Evolutionary conservation across 331 rosid genomes (phyloP), one percentile per base, ranked within the genome.

Genomic region (Prunus yedoensis): DNA sequence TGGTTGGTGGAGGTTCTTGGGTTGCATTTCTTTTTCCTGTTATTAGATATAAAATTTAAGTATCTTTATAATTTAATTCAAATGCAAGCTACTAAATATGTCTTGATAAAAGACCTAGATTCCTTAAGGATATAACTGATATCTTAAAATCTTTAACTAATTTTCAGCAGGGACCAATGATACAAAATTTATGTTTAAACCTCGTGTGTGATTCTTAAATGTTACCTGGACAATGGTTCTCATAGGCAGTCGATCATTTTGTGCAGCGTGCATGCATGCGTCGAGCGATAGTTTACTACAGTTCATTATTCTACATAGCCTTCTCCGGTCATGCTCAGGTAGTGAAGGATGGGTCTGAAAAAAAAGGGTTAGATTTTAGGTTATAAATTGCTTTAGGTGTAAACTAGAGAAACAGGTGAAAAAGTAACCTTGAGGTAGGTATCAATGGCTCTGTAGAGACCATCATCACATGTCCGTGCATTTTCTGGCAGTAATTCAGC

Each of bases 201-300:
- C 68, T 32, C 38, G 1, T 32, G 1, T 32, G 38, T 32, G 38
- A 32, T 32, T 32, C 38, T 32, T 5, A 32, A 76, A 68, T 70
- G 63, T 77, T 85, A 94, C 99, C 97, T 90, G 97, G 78, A 92
- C 86, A 78, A 88, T 68, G 9, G 89, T 91, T 90, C 93, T 75
- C 76, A 92, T 85, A 71, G 99, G 97, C 88, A 94, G 84, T 69
- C 99, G 84, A 53, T 94, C 99, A 66, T 94, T 94, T 79, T 89
- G 99, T 70, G 99, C 97, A 15, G 97, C 97, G 69, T 92, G 99
- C 75, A 77, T 77, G 76, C 99, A 86, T 62, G 96, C 99, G 68
- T 94, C 99, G 66, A 92, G 90, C 21, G 99, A 94, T 41, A 94
- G 87, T 88, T 92, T 94, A 77, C 88, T 88, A 54, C 96, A 83